phyloP scores from a whole-genome alignment of 2,329 filamentous ascomycete genomes.

The Calonectria ilicicola region DNA sequence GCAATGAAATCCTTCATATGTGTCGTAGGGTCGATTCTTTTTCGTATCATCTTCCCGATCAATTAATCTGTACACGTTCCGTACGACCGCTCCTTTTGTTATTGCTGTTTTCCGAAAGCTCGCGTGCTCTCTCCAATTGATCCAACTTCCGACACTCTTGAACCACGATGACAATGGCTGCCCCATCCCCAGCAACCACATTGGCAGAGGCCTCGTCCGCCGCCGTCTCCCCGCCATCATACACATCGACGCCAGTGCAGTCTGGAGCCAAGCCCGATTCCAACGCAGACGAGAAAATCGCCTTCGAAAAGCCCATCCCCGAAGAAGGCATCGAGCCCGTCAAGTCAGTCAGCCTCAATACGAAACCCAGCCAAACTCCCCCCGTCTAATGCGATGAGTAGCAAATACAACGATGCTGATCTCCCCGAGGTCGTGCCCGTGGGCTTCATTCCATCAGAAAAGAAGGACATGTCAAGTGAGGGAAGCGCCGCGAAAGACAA shows the following conservation, averaged over 20 bases:
- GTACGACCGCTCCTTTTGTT: background rate
- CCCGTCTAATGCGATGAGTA: background rate
- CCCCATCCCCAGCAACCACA: conserved; percentile 9
- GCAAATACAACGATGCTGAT: conserved; percentile 32
- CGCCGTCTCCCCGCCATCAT: conserved; percentile 37
- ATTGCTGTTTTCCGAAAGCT: background rate
- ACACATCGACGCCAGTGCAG: conserved; percentile 24
- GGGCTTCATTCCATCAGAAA: background rate
- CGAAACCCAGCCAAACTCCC: background rate
- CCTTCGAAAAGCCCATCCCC: conserved; percentile 12
- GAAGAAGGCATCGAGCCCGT: conserved; percentile 17
- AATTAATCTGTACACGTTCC: background rate
- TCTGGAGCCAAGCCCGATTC: background rate
- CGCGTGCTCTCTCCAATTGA: background rate
- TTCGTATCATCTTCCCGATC: background rate
- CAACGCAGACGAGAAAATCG: conserved; percentile 36
- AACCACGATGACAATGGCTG: background rate
- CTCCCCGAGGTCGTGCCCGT: conserved; percentile 40
- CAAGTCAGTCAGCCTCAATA: background rate
- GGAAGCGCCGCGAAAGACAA: background rate
- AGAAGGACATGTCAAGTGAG: background rate
- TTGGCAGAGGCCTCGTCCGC: conserved; percentile 3
- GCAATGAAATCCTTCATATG: background rate
- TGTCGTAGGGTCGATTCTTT: background rate
- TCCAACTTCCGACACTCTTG: background rate